Conservation (phyloP, 352 stramenopile species). For the Sclerospora graminicola region DNA sequence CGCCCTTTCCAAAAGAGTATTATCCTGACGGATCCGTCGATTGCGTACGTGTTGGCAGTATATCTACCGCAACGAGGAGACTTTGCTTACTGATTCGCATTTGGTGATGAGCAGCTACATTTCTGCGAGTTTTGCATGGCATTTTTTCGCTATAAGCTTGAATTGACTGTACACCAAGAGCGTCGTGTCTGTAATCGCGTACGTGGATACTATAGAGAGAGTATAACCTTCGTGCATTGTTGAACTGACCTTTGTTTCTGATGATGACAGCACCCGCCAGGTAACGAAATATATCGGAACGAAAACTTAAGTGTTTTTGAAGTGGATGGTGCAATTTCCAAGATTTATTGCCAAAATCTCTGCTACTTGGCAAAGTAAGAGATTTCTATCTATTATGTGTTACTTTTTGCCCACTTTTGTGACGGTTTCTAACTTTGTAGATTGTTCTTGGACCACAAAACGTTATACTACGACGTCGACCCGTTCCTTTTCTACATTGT, state of each 20-base stretch:
- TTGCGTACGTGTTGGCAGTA: conserved; percentile 35
- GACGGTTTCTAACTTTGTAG: conserved; percentile 7
- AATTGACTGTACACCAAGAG: conserved; percentile 57
- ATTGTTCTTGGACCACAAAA: conserved; percentile 99
- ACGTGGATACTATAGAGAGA: conserved; percentile 5
- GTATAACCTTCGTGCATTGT: too few relatives aligned
- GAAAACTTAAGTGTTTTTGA: conserved; percentile 94
- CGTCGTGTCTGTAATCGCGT: conserved; percentile 53
- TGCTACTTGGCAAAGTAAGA: conserved; percentile 96
- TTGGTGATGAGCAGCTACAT: conserved; percentile 39
- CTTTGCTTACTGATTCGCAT: background rate
- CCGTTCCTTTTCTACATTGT: conserved; percentile 99
- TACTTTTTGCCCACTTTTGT: background rate
- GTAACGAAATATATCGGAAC: conserved; percentile 91
- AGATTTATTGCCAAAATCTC: conserved; percentile 97
- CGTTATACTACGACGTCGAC: conserved; percentile 99
- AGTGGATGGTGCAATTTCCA: conserved; percentile 93
- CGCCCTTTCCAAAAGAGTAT: conserved; percentile 94
- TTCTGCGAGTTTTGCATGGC: conserved; percentile 87
- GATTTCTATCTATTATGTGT: background rate
- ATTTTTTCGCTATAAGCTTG: conserved; percentile 76
- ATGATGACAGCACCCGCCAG: conserved; percentile 48
- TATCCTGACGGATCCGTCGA: conserved; percentile 80
- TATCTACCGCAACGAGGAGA: background rate
- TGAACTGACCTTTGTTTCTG: background rate